Base-by-base conservation (phyloP, 1,284 basidiomycete genomes). In the Boletus hoseneyae region DNA sequence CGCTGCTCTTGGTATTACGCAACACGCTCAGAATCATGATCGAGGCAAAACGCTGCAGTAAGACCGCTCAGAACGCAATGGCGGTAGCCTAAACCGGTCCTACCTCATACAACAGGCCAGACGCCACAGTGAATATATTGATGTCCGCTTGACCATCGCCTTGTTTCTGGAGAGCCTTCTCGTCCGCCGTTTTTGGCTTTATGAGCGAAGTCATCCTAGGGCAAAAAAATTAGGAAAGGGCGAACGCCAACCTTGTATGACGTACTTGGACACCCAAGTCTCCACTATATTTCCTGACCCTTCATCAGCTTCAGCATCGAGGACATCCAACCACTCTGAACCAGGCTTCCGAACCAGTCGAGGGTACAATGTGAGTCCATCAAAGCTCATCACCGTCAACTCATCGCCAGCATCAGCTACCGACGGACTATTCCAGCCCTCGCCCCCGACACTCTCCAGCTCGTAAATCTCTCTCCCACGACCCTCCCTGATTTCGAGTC, bases 81-180 rank as follows among this genome's bases (percentile, higher is more conserved):
- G 8, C 4, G 3, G 3, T 15, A 33, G 6, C 30, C 6, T 4
- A 19, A 16, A 40, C 12, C 9, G 23, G 4, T 32, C 67, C 9
- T 50, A 91, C 93, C 81, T 99, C 96, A 62, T 99, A 99, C 5
- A 99, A 75, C 45, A 97, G 75, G 0, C 97, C 96, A 5, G 93
- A 97, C 12, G 97, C 97, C 21, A 99, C 94, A 0, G 96, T 99
- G 71, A 99, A 99, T 60, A 99, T 96, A 65, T 99, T 99, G 73
- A 99, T 97, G 37, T 95, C 90, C 6, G 93, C 93, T 56, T 86
- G 84, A 59, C 57, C 32, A 56, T 54, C 23, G 41, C 50, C 40
- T 41, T 51, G 52, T 47, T 47, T 56, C 66, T 61, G 57, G 35
- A 58, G 7, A 37, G 38, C 52, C n/a, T 45, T 35, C 8, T 45